phyloP scores from a whole-genome alignment of 225 moss, liverwort and hornwort genomes.

The Lunularia cruciata region DNA sequence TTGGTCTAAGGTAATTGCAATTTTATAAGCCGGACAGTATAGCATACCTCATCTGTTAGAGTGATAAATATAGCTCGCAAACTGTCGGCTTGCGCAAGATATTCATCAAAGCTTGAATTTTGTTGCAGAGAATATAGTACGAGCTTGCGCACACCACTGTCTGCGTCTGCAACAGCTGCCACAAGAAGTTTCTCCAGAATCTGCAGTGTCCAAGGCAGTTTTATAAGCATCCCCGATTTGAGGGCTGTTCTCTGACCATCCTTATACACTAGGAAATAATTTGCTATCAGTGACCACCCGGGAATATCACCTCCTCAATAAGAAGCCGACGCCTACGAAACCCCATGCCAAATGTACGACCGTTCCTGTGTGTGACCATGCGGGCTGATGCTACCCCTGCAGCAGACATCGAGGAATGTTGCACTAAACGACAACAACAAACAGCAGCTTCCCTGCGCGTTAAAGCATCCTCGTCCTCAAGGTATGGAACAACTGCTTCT shows the following conservation, averaged over 20 bases:
- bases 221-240: not conserved
- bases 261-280: too few relatives aligned
- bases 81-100: slow-evolving; percentile 94
- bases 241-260: too few relatives aligned
- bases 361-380: slow-evolving; percentile 78
- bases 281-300: too few relatives aligned
- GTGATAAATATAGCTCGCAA: slow-evolving; percentile 95
- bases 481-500: slow-evolving; percentile 79
- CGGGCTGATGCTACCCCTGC: slow-evolving; percentile 57
- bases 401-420: slow-evolving; percentile 74
- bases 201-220: slow-evolving; percentile 39
- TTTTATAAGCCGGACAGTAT: too few relatives aligned
- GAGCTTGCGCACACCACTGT: slow-evolving; percentile 75
- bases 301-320: slow-evolving; percentile 74
- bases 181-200: slow-evolving; percentile 91
- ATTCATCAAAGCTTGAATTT: slow-evolving; percentile 84
- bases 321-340: slow-evolving; percentile 84
- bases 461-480: slow-evolving; percentile 90
- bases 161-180: slow-evolving; percentile 89
- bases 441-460: slow-evolving; percentile 90
- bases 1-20: too few relatives aligned
- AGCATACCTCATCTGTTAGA: slow-evolving; percentile 89
- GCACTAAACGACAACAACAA: slow-evolving; percentile 92
- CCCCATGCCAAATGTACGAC: slow-evolving; percentile 83
- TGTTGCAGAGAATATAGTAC: slow-evolving; percentile 66